phyloP scores from a whole-genome alignment of 257 asterid genomes.

The Capsicum baccatum region DNA sequence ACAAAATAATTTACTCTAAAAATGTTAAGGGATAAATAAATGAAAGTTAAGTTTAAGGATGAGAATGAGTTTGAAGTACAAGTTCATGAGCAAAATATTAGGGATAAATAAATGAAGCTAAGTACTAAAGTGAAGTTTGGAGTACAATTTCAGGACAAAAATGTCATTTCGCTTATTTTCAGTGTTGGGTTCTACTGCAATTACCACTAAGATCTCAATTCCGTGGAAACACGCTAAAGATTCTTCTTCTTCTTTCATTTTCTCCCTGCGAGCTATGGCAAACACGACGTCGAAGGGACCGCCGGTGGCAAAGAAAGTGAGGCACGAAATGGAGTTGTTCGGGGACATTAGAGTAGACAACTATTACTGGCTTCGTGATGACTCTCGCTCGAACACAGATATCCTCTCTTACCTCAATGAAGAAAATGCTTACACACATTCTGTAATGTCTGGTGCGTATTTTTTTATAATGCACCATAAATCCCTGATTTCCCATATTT shows the following conservation, averaged over 20 bases:
- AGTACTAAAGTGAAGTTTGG: too few species aligned
- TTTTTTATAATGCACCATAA: neutral
- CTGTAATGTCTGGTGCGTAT: slow-evolving; percentile 75
- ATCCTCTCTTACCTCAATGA: slow-evolving; percentile 61
- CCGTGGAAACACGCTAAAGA: neutral
- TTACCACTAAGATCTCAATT: neutral
- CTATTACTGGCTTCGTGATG: slow-evolving; percentile 97
- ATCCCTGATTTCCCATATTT: neutral
- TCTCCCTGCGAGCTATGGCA: slow-evolving; percentile 1
- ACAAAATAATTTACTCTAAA: too few species aligned
- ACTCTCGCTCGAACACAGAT: slow-evolving; percentile 72
- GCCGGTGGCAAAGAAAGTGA: slow-evolving; percentile 82
- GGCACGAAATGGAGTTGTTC: slow-evolving; percentile 87
- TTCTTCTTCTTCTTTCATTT: neutral
- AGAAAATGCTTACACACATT: slow-evolving; percentile 77
- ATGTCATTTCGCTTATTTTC: neutral
- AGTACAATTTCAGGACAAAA: too few species aligned
- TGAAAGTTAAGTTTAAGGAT: too few species aligned
- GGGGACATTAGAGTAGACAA: slow-evolving; percentile 86
- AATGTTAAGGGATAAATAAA: too few species aligned
- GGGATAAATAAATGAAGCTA: too few species aligned
- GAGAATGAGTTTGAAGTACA: too few species aligned
- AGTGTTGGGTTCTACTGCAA: neutral
- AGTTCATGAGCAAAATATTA: too few species aligned
- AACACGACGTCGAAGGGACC: slow-evolving; percentile 28